phyloP scores from a whole-genome alignment of 108 stramenopile genomes.

The Nannochloropsis granulata region DNA sequence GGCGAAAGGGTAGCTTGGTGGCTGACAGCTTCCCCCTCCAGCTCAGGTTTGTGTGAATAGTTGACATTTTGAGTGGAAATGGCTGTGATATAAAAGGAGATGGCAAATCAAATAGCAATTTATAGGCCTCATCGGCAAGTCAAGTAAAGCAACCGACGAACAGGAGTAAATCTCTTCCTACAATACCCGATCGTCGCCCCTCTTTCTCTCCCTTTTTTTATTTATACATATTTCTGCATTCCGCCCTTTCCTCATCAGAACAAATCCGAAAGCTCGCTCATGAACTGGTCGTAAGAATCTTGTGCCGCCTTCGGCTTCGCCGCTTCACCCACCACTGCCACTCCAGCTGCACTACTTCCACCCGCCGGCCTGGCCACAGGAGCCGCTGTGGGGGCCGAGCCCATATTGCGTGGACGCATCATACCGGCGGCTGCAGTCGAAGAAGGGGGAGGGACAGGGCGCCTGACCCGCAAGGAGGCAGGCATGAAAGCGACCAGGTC shows the following conservation, averaged over 20 bases:
- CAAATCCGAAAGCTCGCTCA: background rate
- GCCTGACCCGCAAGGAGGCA: background rate
- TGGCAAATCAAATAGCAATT: no score
- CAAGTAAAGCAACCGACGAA: no score
- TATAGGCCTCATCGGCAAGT: no score
- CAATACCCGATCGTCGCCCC: no score
- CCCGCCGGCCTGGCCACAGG: no score
- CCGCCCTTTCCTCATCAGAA: background rate
- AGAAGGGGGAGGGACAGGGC: background rate
- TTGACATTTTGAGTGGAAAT: no score
- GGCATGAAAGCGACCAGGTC: background rate
- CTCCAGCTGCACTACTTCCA: no score
- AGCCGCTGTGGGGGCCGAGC: no score
- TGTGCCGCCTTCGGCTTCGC: background rate
- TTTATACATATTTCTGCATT: no score
- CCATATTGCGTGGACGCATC: background rate
- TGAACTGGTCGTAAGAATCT: background rate
- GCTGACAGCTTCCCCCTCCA: background rate
- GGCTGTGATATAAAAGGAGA: no score
- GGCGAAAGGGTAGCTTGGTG: background rate
- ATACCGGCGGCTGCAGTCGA: background rate
- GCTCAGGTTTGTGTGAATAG: background rate
- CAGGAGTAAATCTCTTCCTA: no score
- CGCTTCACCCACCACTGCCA: background rate
- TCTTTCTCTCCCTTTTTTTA: no score